phyloP scores from a whole-genome alignment of 2,329 filamentous ascomycete species.

The Beauveria bassiana region DNA sequence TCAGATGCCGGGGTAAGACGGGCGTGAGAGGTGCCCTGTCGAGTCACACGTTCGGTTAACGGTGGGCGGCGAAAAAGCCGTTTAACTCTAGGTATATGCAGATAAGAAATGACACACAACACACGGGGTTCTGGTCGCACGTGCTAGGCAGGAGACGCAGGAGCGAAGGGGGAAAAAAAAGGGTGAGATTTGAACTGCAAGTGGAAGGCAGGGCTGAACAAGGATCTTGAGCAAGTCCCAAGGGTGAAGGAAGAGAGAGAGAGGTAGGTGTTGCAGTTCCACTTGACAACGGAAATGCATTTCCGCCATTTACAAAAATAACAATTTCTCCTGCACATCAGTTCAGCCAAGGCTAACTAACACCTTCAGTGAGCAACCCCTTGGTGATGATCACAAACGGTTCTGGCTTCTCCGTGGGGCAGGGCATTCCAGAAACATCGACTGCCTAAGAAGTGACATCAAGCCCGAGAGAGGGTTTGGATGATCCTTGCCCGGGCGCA shows the following conservation, averaged over 20 bases:
- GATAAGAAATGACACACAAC: background rate
- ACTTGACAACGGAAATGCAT: background rate
- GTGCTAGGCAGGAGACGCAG: background rate
- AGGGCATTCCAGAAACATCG: background rate
- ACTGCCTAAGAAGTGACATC: no score
- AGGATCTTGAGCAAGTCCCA: background rate
- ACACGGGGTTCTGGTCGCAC: background rate
- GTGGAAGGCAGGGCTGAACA: background rate
- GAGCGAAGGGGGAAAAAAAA: background rate
- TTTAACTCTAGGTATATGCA: background rate
- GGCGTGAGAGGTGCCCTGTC: background rate
- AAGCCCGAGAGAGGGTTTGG: no score
- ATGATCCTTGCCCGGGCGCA: no score
- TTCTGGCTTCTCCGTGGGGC: background rate
- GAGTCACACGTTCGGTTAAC: constrained; percentile 1
- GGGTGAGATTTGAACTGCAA: no score
- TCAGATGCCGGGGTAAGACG: background rate
- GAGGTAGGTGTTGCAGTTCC: background rate
- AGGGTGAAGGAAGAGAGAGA: background rate
- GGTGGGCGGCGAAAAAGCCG: background rate
- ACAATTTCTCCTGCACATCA: background rate
- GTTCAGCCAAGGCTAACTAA: background rate
- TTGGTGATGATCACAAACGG: background rate
- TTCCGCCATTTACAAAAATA: background rate
- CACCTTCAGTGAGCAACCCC: background rate